Base-by-base conservation (phyloP, 2,329 filamentous ascomycete species). In the Madurella mycetomatis region DNA sequence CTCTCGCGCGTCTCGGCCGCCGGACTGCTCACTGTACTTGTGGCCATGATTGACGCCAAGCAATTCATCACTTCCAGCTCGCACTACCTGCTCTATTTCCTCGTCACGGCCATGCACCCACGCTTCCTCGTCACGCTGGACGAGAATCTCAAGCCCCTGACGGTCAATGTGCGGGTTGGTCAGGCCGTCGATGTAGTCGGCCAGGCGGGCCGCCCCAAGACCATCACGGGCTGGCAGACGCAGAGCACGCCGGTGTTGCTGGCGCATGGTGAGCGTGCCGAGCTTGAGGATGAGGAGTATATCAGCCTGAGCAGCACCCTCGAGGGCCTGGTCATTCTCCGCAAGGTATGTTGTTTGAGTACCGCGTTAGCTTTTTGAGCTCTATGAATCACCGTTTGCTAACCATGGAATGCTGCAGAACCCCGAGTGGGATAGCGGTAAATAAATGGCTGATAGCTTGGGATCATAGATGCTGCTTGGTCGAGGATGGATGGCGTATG, bases 141-240 rank as follows among this genome's bases (percentile, higher is more conserved):
- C 66, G 94, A 99, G 77, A 83, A 96, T 59, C 81, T 99, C 52
- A 88, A 96, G 74, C 94, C 94, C 4, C 76, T 99, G 59, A 92
- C 90, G 50, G 92, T 97, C 67, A 97, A 96, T 65, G 94, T 99
- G 15, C 88, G 94, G 32, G 92, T 99, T 43, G 94, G 94, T 72
- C 95, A 99, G 75, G 94, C 95, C 15, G 95, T 99, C 17, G 94
- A 99, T 69, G 92, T 99, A 41, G 94, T 99, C 41, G 95, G 94
- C 49, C 94, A 97, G 72, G 94, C 95, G 12, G 94, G 94, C 69
- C 84, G 92, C 59, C 94, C 94, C 63, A 97, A 99, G 86, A 99
- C 94, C 2, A 99, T 99, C 66, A 99, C 94, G 9, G 94, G 94
- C 50, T 99, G 94, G 94, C 94, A 99, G 75, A 99, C 94, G 62